Conservation (phyloP, 2,329 filamentous ascomycete genomes). For the Fusarium keratoplasticum region DNA sequence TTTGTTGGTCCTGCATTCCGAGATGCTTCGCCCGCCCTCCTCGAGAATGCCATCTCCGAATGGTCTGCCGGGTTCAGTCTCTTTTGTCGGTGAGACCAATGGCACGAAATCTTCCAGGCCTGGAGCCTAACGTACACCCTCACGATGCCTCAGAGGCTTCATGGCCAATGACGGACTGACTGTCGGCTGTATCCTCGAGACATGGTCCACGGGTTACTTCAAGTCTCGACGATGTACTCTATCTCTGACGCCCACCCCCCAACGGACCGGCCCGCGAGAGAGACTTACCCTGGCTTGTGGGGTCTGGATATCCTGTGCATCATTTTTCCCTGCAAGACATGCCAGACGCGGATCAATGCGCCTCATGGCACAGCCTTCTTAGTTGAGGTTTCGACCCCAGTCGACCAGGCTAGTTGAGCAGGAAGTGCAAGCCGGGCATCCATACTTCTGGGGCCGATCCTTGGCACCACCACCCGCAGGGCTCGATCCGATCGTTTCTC, state of each 20-base stretch:
- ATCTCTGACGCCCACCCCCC: not conserved
- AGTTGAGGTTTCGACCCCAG: not conserved
- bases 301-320: not conserved
- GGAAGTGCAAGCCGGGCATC: not conserved
- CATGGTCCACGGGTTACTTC: not conserved
- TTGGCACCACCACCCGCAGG: not conserved
- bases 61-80: not conserved
- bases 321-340: constrained; percentile 4
- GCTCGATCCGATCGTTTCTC: not conserved
- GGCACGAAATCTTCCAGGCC: not conserved
- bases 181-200: constrained; percentile 5
- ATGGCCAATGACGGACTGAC: constrained; percentile 1
- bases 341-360: constrained; percentile 1
- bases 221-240: constrained; percentile 11
- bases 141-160: not conserved
- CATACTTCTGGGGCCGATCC: not conserved
- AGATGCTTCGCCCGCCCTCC: not conserved
- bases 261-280: constrained; percentile 9
- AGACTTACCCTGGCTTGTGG: not conserved
- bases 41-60: not conserved
- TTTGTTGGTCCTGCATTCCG: not conserved
- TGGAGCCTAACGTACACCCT: constrained; percentile 14
- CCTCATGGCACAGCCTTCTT: constrained; percentile 7
- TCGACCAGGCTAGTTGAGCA: not conserved
- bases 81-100: not conserved